These are phyloP conservation scores for Cantharellus anzutake DNA, from an alignment of 768 basidiomycete genomes.

Conservation along the genomic window DNA sequence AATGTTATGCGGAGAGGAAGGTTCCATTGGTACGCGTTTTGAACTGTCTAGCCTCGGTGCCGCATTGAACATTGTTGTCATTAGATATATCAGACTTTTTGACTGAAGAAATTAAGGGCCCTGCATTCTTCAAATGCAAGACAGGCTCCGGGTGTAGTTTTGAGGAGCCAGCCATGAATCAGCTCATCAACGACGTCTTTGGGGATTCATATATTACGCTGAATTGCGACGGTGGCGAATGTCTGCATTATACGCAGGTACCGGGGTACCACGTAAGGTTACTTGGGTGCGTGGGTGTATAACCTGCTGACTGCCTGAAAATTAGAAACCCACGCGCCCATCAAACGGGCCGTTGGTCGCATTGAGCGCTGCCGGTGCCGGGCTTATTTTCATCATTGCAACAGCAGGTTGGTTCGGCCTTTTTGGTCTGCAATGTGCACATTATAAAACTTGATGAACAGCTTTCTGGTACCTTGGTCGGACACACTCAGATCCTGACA, in stretches of 20 bases:
- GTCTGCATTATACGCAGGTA: conserved; percentile 81
- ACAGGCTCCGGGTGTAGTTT: conserved; percentile 63
- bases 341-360: conserved; percentile 71
- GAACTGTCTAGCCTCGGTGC: neutral
- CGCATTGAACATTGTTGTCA: neutral
- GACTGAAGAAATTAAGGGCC: conserved; percentile 74
- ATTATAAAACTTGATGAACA: conserved; percentile 12
- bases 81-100: conserved; percentile 90
- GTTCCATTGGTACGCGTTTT: conserved; percentile 57
- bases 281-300: neutral
- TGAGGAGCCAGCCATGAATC: conserved; percentile 93
- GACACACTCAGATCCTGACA: conserved; percentile 35
- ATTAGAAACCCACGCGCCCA: conserved; percentile 21
- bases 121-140: conserved; percentile 67
- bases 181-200: conserved; percentile 82
- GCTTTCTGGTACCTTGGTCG: conserved; percentile 89
- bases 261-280: conserved; percentile 66
- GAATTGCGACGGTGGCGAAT: conserved; percentile 77
- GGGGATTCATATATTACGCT: conserved; percentile 83
- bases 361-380: conserved; percentile 63
- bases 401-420: conserved; percentile 30
- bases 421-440: neutral
- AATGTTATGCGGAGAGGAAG: conserved; percentile 91
- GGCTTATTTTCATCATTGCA: conserved; percentile 48
- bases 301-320: neutral